Evolutionary conservation across 345 rosid genomes (phyloP).

Genomic region (Eucalyptus melliodora): DNA sequence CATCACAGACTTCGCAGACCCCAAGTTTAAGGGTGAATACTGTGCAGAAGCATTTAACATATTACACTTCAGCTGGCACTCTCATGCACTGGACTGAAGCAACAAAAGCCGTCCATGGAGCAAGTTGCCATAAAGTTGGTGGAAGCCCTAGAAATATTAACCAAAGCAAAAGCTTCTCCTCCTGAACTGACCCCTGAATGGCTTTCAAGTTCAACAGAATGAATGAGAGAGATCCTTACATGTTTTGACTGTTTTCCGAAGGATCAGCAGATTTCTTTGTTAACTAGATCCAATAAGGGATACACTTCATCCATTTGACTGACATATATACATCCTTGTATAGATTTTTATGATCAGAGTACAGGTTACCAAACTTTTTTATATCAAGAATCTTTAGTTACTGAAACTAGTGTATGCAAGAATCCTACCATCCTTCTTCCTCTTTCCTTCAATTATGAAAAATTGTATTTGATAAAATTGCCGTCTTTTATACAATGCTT

Average conservation of each 20-base stretch:
- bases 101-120: conserved; percentile 31
- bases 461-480: background rate
- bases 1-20: conserved; percentile 20
- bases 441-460: background rate
- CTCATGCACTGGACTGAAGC: conserved; percentile 24
- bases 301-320: background rate
- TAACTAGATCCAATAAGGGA: background rate
- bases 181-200: background rate
- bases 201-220: background rate
- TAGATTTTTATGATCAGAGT: background rate
- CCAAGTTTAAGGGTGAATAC: conserved; percentile 27
- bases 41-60: conserved; percentile 32
- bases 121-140: conserved; percentile 15
- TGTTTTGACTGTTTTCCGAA: background rate
- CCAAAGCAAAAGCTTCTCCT: background rate
- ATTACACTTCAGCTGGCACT: conserved; percentile 24
- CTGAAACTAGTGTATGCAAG: background rate
- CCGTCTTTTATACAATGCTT: background rate
- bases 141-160: conserved; percentile 29
- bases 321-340: background rate
- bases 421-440: background rate
- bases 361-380: background rate
- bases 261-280: background rate
- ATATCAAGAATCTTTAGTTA: background rate
- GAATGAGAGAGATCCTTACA: background rate